Evolutionary conservation across 805 yeast genomes (phyloP).

Genomic region (Cephaloascus fragrans): DNA sequence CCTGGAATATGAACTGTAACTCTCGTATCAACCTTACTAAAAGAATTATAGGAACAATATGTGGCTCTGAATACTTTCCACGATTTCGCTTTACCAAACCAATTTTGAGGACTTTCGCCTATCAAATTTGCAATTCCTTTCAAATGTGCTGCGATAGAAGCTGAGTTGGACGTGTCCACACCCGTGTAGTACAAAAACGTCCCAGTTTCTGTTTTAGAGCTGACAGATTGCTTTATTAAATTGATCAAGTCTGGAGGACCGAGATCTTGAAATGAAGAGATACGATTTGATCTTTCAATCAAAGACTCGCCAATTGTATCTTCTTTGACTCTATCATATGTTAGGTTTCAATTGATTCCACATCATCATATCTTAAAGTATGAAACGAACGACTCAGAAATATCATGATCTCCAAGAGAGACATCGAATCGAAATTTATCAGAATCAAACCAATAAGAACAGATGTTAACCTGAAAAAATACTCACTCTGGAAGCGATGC

Average conservation of each 20-base stretch:
- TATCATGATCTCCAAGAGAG: no score
- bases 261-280: conserved; percentile 50
- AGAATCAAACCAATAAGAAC: no score
- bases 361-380: no score
- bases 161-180: conserved; percentile 64
- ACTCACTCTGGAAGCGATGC: conserved; percentile 64
- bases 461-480: no score
- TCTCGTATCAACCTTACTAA: conserved; percentile 57
- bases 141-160: conserved; percentile 68
- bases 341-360: no score
- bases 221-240: conserved; percentile 31
- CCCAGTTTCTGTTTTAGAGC: conserved; percentile 44
- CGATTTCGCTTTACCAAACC: conserved; percentile 71
- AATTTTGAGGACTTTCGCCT: conserved; percentile 51
- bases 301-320: conserved; percentile 48
- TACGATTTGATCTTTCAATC: conserved; percentile 52
- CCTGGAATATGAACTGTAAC: conserved; percentile 75
- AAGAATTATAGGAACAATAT: conserved; percentile 53
- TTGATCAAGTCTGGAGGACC: conserved; percentile 67
- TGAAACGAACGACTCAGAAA: no score
- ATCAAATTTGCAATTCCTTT: conserved; percentile 60
- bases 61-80: conserved; percentile 68
- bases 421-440: no score
- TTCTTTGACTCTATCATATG: conserved; percentile 54
- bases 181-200: conserved; percentile 72